phyloP scores from a whole-genome alignment of 768 basidiomycete species.

The Pleurotus platypus region DNA sequence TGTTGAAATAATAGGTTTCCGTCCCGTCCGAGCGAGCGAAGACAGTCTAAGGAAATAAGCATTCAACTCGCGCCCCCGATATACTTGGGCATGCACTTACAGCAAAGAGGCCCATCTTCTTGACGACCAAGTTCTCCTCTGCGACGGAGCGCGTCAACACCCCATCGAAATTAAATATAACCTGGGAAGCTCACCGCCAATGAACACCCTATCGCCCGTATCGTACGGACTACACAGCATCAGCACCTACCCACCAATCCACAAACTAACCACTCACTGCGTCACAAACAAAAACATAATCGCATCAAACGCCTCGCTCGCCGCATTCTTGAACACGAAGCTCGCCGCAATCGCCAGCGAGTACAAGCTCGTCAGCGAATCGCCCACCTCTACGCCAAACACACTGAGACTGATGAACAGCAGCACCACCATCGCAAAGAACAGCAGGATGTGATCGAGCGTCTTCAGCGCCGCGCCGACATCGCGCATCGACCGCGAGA shows the following conservation, averaged over 20 bases:
- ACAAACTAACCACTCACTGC: slow-evolving; percentile 47
- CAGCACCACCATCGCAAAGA: slow-evolving; percentile 59
- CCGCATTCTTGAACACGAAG: slow-evolving; percentile 77
- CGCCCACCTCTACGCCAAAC: slow-evolving; percentile 64
- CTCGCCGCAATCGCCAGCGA: slow-evolving; percentile 69
- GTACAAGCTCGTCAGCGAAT: slow-evolving; percentile 69
- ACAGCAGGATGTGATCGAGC: slow-evolving; percentile 58
- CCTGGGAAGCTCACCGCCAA: slow-evolving; percentile 42
- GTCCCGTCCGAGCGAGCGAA: slow-evolving; percentile 73
- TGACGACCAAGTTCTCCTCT: slow-evolving; percentile 73
- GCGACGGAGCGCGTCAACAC: background rate
- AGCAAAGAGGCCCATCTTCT: slow-evolving; percentile 78
- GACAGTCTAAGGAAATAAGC: slow-evolving; percentile 41
- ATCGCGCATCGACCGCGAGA: slow-evolving; percentile 75
- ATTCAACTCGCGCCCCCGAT: background rate
- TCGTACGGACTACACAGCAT: slow-evolving; percentile 59
- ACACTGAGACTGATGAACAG: slow-evolving; percentile 74
- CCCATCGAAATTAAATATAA: background rate
- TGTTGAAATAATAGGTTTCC: slow-evolving; percentile 81
- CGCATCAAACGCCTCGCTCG: slow-evolving; percentile 71
- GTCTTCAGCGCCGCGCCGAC: slow-evolving; percentile 64
- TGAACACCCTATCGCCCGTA: slow-evolving; percentile 79
- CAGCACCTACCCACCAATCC: background rate
- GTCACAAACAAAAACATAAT: slow-evolving; percentile 83
- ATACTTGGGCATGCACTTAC: slow-evolving; percentile 26